Conservation (phyloP, 2,329 filamentous ascomycete genomes). For the Fusarium bactridioides region DNA sequence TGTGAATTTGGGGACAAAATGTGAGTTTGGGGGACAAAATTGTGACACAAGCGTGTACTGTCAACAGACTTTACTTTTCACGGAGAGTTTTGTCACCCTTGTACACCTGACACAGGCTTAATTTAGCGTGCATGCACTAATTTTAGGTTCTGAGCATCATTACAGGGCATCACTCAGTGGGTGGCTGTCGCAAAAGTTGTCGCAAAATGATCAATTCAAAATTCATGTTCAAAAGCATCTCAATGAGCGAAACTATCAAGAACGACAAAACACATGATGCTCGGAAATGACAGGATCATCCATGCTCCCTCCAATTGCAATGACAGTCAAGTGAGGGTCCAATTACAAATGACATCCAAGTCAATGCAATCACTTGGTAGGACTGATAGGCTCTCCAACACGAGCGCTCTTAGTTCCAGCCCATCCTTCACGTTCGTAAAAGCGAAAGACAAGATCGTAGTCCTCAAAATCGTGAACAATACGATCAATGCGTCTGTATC, state of each 20-base stretch:
- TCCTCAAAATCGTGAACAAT: conserved; percentile 98
- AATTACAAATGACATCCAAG: too few relatives aligned
- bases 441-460: conserved; percentile 95
- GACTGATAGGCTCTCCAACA: conserved; percentile 58
- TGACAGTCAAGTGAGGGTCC: neutral
- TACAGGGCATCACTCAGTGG: neutral
- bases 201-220: neutral
- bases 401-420: conserved; percentile 60
- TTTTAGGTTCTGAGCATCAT: neutral
- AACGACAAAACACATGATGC: neutral
- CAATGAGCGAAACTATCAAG: neutral
- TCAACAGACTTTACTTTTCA: fast-evolving
- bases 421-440: conserved; percentile 92
- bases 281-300: neutral
- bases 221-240: neutral
- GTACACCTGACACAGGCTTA: neutral
- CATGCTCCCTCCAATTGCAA: neutral
- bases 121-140: neutral
- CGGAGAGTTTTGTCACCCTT: neutral
- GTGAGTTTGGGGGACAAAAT: neutral
- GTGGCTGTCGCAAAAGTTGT: neutral
- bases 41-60: neutral
- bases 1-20: neutral
- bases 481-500: conserved; percentile 89
- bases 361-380: conserved; percentile 36